Evolutionary conservation across 148 eudicot genomes (phyloP), one percentile per base, ranked within the genome.

Genomic region (Pouteria glomerata): DNA sequence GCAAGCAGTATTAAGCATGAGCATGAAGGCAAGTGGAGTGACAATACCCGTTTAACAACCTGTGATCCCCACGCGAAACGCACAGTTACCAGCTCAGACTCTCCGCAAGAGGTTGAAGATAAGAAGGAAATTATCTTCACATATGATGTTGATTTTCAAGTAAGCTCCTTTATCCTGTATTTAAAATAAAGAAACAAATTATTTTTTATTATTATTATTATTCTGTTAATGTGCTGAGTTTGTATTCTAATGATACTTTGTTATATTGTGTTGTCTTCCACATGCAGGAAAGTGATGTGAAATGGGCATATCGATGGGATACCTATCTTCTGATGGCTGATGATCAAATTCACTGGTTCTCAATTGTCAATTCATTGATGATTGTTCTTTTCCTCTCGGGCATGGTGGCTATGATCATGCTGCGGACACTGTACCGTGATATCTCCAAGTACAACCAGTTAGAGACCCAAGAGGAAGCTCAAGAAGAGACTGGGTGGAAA

Each of bases 401-500:
- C 6, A 85, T 82, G 88, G 88, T 85, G 27, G 88, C 88, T 16
- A 82, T 82, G 88, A 85, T 85, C 68, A 85, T 85, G 88, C 69
- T 85, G 42, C 53, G 88, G 29, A 85, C 88, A 47, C 81, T 85
- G 50, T 82, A 80, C 59, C 83, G 88, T 16, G 88, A 85, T 72
- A 85, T 85, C 51, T 85, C 88, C 50, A 80, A 80, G 69, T 85
- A 85, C 68, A 85, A 85, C 41, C 85, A 85, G 31, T 71, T 85
- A 31, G 88, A 82, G 75, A 82, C 88, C 31, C 85, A 82, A 60
- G 88, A 85, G 69, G 88, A 85, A 64, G 88, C 88, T 73, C 85
- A 74, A 66, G 88, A 85, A 80, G 88, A 85, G 72, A 85, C 88
- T 0, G 88, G 88, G n/a, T 85, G 88, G 88, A 85, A 85, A 70